Base-by-base conservation (phyloP, 179 eudicot genomes). In the Sideroxylon spinosum region DNA sequence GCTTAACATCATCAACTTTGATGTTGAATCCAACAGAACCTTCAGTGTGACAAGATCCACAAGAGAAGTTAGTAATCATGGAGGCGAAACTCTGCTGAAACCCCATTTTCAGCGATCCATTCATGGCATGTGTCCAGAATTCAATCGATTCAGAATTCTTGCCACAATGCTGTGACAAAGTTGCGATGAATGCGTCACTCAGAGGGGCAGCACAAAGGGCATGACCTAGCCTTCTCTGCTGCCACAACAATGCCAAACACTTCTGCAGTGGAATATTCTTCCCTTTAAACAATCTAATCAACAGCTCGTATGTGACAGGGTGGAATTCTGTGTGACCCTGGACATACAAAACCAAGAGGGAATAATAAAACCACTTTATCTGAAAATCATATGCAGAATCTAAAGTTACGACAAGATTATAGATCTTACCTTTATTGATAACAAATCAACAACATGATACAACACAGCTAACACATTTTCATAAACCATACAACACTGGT, bases 161-260 rank as follows among this genome's bases (percentile, higher is more conserved):
- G 59, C 83, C 87, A 82, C 85, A 89, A 64, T 87, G 82, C 84
- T 84, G 68, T 17, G 89, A 87, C 68, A 92, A 83, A 61, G 82
- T 81, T 46, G 4, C 50, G 23, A 96, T 76, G 46, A 90, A 85
- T 67, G 81, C 78, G 75, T 91, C 94, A 76, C 85, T 84, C 74
- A 94, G 73, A 61, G 96, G 94, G 83, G 92, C 87, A 80, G 82
- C 87, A 84, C 99, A 96, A 68, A 93, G 92, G 52, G 92, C 91
- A 82, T 93, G 98, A 70, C 87, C 86, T 59, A 96, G 88, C 85
- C 99, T 93, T 82, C 90, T 89, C 73, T 83, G 86, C 82, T 85
- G 89, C 98, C 99, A 96, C 79, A 96, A 82, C 75, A 80, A 79
- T 62, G 84, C 78, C 80, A 93, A 71, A 81, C 84, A 86, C 86